These are phyloP conservation scores for Candida khao-thaluensis DNA, from an alignment of 805 yeast genomes.

Conservation along the genomic window DNA sequence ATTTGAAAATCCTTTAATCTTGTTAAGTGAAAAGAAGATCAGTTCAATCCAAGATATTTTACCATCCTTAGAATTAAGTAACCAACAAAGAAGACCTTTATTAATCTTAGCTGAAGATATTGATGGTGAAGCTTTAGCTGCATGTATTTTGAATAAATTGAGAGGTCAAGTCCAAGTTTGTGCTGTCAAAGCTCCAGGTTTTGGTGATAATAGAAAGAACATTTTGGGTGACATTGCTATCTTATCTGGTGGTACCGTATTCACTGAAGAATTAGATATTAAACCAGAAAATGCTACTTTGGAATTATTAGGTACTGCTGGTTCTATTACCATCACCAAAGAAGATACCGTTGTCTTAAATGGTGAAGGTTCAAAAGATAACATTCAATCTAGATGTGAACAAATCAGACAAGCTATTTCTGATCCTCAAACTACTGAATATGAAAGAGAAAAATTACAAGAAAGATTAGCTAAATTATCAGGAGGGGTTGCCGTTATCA, in stretches of 20 bases:
- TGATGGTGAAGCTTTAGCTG: conserved; percentile 98
- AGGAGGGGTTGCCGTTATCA: conserved; percentile 97
- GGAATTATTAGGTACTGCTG: conserved; percentile 88
- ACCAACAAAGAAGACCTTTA: conserved; percentile 90
- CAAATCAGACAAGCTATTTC: conserved; percentile 84
- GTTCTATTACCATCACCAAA: conserved; percentile 88
- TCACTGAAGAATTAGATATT: conserved; percentile 91
- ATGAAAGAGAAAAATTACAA: conserved; percentile 95
- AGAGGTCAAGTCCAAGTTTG: conserved; percentile 98
- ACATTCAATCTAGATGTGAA: conserved; percentile 82
- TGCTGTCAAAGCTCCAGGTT: conserved; percentile 98
- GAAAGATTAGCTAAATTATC: conserved; percentile 96
- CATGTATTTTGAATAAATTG: conserved; percentile 93
- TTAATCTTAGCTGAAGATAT: conserved; percentile 92
- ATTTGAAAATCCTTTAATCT: conserved; percentile 86
- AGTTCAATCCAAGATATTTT: conserved; percentile 85
- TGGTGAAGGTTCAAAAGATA: conserved; percentile 86
- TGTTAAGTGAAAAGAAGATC: conserved; percentile 87
- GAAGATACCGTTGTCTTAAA: conserved; percentile 93
- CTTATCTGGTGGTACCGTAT: conserved; percentile 87
- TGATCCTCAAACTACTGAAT: conserved; percentile 74
- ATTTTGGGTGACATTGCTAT: conserved; percentile 94
- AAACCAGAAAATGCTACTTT: conserved; percentile 93
- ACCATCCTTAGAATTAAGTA: conserved; percentile 90
- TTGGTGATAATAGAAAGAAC: conserved; percentile 98